Evolutionary conservation across 345 rosid species (phyloP), one percentile per base, ranked within the genome.

Genomic region (Schrenkiella parvula): DNA sequence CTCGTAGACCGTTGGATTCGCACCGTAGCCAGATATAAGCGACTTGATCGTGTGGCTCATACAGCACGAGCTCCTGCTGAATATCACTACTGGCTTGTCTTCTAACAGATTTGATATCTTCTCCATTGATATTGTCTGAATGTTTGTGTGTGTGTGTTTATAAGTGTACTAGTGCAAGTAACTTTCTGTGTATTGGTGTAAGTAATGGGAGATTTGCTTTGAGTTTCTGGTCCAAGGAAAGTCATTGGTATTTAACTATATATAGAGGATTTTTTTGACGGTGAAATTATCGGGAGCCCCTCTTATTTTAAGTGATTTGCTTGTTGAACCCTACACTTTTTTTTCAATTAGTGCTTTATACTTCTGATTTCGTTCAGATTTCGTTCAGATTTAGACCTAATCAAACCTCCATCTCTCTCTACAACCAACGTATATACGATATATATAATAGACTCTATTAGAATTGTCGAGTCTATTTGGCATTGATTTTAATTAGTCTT

Each of bases 41-140:
- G 80, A 76, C 60, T 76, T 76, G 71, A 76, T 77, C 8, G 80
- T 28, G 48, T 85, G 88, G 81, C 93, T 80, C 87, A 87, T 90
- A 82, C 84, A 81, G 23, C 95, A 88, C 1, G 79, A 68, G 67
- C 67, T 88, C 84, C 58, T 84, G 82, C 93, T 90, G 60, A 76
- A 93, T 60, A 93, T 86, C 84, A 93, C 97, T 77, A 84, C 88
- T 1, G 98, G 87, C 70, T 78, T 86, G 48, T 85, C 95, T 32
- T 64, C 80, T 55, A 93, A 83, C 84, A 88, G 14, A 51, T 80
- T 68, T 59, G 80, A 78, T 58, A 87, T 70, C 21, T 22, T 63
- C 10, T 88, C 95, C 95, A 88, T 88, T n/a, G 59, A 51, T 70
- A 9, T 28, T 18, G 2, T 35, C 22, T 46, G 17, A 42, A 32